Evolutionary conservation across 73 alveolate genomes (phyloP).

Genomic region (Uronychia setigera): DNA sequence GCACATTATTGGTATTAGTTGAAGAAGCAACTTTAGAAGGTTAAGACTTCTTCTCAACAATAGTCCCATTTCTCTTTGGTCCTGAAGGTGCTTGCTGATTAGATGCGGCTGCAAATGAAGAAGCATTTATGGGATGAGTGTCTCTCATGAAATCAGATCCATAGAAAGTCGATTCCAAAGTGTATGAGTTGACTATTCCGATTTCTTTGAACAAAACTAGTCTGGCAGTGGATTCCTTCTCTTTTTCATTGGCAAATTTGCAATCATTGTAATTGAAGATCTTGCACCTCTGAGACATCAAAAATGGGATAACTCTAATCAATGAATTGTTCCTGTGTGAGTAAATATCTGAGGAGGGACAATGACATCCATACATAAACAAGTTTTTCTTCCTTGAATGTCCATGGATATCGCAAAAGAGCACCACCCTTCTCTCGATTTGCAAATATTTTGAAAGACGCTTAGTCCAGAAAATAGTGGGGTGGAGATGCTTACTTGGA

Average conservation of each 20-base stretch:
- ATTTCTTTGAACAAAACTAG: conserved; percentile 67
- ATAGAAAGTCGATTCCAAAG: conserved; percentile 68
- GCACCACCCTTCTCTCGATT: conserved; percentile 35
- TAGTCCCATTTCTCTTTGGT: not conserved
- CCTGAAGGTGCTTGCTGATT: not conserved
- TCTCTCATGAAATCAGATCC: conserved; percentile 53
- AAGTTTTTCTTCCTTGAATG: conserved; percentile 66
- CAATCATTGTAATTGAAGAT: conserved; percentile 63
- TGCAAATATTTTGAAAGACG: conserved; percentile 63
- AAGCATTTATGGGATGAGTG: not conserved
- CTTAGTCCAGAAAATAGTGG: conserved; percentile 77
- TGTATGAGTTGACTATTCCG: conserved; percentile 56
- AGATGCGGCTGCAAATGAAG: not conserved
- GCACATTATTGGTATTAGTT: too few species aligned
- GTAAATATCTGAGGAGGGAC: conserved; percentile 16
- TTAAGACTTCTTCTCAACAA: too few species aligned
- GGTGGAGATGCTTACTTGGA: conserved; percentile 83
- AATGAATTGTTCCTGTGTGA: conserved; percentile 30
- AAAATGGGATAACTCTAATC: conserved; percentile 52
- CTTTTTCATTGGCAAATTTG: conserved; percentile 62
- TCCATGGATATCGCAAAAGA: conserved; percentile 83
- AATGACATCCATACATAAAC: conserved; percentile 62
- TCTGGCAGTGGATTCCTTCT: conserved; percentile 75
- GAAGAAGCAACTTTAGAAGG: too few species aligned
- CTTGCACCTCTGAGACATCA: conserved; percentile 44